These are phyloP conservation scores for Candida chauliodis DNA, from an alignment of 805 yeast genomes.

Conservation along the genomic window DNA sequence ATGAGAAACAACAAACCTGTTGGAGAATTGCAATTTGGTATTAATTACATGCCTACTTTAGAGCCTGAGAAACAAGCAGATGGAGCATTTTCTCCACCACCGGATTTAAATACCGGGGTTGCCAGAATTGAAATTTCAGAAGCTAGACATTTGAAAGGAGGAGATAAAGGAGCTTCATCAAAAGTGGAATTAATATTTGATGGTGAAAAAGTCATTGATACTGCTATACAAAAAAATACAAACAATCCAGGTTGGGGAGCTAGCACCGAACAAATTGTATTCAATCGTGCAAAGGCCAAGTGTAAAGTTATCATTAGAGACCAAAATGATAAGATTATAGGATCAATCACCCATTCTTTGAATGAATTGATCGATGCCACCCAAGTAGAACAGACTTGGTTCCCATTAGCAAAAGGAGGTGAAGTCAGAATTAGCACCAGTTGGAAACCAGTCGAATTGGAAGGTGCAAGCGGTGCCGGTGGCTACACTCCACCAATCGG, in stretches of 20 bases:
- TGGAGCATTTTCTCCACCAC: conserved; percentile 81
- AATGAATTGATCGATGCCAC: conserved; percentile 72
- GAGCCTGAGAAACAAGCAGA: conserved; percentile 62
- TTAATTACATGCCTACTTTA: conserved; percentile 74
- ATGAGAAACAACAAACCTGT: conserved; percentile 80
- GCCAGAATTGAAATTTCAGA: conserved; percentile 62
- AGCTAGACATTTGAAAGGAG: conserved; percentile 52
- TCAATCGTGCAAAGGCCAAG: conserved; percentile 68
- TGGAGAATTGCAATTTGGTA: conserved; percentile 69
- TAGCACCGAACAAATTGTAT: conserved; percentile 62
- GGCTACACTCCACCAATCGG: conserved; percentile 96
- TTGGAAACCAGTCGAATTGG: conserved; percentile 85
- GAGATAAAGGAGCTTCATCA: conserved; percentile 50
- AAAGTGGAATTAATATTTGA: conserved; percentile 71
- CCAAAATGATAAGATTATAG: conserved; percentile 52
- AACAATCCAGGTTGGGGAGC: conserved; percentile 67
- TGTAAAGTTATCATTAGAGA: conserved; percentile 63
- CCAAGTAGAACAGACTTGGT: conserved; percentile 76
- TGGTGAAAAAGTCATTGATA: conserved; percentile 54
- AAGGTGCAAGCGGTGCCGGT: conserved; percentile 62
- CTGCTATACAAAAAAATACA: conserved; percentile 56
- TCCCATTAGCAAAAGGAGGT: conserved; percentile 70
- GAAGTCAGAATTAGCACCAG: conserved; percentile 63
- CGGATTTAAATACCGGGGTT: conserved; percentile 93
- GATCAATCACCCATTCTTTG: conserved; percentile 55